Conservation (phyloP, 345 rosid species). For the Salix koriyanagi region DNA sequence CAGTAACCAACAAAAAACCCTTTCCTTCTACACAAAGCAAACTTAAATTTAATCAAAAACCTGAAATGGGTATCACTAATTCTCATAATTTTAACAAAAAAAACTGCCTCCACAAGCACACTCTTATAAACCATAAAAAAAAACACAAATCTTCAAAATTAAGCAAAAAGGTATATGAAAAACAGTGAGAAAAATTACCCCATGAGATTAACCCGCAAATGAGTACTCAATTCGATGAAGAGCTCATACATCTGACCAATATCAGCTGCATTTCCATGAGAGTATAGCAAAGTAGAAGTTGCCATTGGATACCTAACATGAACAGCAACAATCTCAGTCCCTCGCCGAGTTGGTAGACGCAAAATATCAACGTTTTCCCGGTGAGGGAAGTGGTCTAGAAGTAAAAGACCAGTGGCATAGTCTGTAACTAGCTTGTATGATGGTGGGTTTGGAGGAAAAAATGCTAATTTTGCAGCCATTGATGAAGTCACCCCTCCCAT, state of each 20-base stretch:
- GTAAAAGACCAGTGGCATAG: conserved; percentile 19
- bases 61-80: not conserved
- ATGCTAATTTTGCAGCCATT: conserved; percentile 33
- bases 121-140: not conserved
- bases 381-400: conserved; percentile 21
- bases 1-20: not conserved
- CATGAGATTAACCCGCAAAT: conserved; percentile 84
- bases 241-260: conserved; percentile 99
- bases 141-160: not conserved
- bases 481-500: conserved; percentile 39
- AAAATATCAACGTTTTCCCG: conserved; percentile 21
- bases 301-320: conserved; percentile 89
- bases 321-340: conserved; percentile 77
- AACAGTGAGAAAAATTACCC: conserved; percentile 47
- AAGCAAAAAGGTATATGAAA: not conserved
- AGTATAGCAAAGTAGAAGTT: conserved; percentile 78
- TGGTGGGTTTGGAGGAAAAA: conserved; percentile 30
- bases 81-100: not conserved
- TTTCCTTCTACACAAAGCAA: not conserved
- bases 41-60: not conserved
- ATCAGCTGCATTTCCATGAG: conserved; percentile 99
- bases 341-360: conserved; percentile 60
- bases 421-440: conserved; percentile 28
- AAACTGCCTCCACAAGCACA: not conserved
- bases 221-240: conserved; percentile 88